phyloP scores from a whole-genome alignment of 1,139 yeast species.

The Blastobotrys niveus region DNA sequence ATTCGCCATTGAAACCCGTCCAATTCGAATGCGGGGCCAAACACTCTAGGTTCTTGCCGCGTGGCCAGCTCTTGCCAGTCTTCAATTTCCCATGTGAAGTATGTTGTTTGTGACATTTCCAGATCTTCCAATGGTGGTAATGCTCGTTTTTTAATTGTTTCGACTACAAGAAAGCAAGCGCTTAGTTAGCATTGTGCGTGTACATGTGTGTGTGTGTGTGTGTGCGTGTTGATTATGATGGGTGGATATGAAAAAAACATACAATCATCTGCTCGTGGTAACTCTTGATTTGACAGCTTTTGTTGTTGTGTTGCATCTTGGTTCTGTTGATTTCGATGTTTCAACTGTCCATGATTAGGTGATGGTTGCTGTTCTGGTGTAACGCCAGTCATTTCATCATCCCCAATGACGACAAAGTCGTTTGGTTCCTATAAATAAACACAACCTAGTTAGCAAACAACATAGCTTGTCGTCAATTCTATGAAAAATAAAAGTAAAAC shows the following conservation, averaged over 20 bases:
- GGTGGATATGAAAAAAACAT: neutral
- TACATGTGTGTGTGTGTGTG: neutral
- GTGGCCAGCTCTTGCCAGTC: constrained; percentile 55
- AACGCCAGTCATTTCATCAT: neutral
- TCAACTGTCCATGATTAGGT: too few relatives aligned
- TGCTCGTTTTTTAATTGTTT: constrained; percentile 27
- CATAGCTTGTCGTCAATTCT: too few relatives aligned
- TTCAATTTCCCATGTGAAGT: constrained; percentile 67
- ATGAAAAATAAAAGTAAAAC: neutral
- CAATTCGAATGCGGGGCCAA: constrained; percentile 22
- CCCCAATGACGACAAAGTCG: neutral
- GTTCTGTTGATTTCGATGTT: too few relatives aligned
- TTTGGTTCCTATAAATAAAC: neutral
- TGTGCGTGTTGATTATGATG: neutral
- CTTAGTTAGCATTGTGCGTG: constrained; percentile 3
- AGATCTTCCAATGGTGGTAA: constrained; percentile 35
- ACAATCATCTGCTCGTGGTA: constrained; percentile 7
- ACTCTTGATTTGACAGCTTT: neutral
- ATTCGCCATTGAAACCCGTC: constrained; percentile 74
- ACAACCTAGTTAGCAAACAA: neutral
- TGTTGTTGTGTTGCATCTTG: neutral
- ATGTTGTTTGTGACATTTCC: constrained; percentile 35
- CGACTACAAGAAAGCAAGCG: constrained; percentile 15
- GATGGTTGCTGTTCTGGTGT: neutral
- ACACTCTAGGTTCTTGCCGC: constrained; percentile 20